Conservation (phyloP, 1,139 yeast genomes). For the Wickerhamiella pararugosa region DNA sequence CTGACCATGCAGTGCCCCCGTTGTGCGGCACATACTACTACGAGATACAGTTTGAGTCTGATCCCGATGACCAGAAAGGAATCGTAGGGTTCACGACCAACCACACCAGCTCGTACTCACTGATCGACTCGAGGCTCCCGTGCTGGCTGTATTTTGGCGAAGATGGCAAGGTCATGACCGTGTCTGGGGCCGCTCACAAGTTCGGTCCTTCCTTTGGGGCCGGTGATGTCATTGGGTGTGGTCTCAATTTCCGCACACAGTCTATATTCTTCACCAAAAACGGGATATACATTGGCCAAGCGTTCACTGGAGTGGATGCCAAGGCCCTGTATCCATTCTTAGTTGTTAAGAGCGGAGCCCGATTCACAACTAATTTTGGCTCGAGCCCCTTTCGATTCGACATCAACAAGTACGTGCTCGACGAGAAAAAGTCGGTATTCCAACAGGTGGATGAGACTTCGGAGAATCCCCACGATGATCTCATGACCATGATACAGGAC, state of each 20-base stretch:
- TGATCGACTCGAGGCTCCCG: conserved; percentile 31
- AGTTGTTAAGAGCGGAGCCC: conserved; percentile 26
- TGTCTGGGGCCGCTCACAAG: conserved; percentile 28
- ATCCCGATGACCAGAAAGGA: conserved; percentile 16
- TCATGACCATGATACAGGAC: conserved; percentile 35
- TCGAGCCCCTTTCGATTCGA: conserved; percentile 50
- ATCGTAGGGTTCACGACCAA: conserved; percentile 24
- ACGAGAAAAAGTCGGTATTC: conserved; percentile 24
- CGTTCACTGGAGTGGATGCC: conserved; percentile 32
- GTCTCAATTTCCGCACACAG: conserved; percentile 52
- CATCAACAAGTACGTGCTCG: conserved; percentile 47
- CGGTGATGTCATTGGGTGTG: conserved; percentile 69
- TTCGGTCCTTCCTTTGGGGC: conserved; percentile 36
- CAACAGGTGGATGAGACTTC: conserved; percentile 10
- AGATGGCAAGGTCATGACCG: conserved; percentile 37
- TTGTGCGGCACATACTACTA: conserved; percentile 41
- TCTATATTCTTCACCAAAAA: conserved; percentile 68
- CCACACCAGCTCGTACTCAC: conserved; percentile 18
- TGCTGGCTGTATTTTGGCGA: conserved; percentile 46
- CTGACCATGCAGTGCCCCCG: conserved; percentile 25
- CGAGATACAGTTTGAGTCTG: conserved; percentile 33
- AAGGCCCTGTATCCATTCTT: conserved; percentile 33
- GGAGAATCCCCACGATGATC: background rate
- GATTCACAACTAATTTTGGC: conserved; percentile 53
- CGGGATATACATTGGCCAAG: conserved; percentile 47